phyloP scores from a whole-genome alignment of 1,284 basidiomycete species.

The Trichosporon sp. region DNA sequence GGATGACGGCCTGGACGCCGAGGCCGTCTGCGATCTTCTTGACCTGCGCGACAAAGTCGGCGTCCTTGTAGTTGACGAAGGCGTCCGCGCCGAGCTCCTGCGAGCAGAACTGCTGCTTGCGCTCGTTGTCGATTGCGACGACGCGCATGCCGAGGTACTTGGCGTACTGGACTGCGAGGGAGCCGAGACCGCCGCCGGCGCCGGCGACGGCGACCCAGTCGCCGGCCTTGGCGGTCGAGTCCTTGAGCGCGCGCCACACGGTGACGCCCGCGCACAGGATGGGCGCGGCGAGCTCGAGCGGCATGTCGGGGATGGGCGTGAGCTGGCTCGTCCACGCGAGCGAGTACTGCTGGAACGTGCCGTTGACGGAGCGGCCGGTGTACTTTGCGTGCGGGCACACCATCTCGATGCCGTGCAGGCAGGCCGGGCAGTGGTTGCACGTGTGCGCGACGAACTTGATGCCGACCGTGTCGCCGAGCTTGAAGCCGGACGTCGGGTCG shows the following conservation, averaged over 20 bases:
- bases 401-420: constrained; percentile 62
- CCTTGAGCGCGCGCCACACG: constrained; percentile 71
- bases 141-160: constrained; percentile 68
- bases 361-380: constrained; percentile 67
- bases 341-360: constrained; percentile 53
- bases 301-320: constrained; percentile 68
- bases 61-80: constrained; percentile 70
- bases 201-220: constrained; percentile 70
- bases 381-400: constrained; percentile 59
- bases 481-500: constrained; percentile 54
- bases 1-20: constrained; percentile 69
- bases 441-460: constrained; percentile 70
- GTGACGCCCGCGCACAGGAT: constrained; percentile 66
- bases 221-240: constrained; percentile 61
- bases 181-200: constrained; percentile 50
- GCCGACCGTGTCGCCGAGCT: constrained; percentile 56
- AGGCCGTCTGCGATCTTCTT: constrained; percentile 60
- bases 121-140: constrained; percentile 68
- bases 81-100: constrained; percentile 65
- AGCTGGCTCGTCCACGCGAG: constrained; percentile 60
- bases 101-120: constrained; percentile 63
- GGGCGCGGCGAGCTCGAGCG: constrained; percentile 68
- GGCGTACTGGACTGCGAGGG: constrained; percentile 68
- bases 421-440: constrained; percentile 67
- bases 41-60: neutral